Conservation (phyloP, 495 filamentous ascomycete species). For the Penicillium desertorum region DNA sequence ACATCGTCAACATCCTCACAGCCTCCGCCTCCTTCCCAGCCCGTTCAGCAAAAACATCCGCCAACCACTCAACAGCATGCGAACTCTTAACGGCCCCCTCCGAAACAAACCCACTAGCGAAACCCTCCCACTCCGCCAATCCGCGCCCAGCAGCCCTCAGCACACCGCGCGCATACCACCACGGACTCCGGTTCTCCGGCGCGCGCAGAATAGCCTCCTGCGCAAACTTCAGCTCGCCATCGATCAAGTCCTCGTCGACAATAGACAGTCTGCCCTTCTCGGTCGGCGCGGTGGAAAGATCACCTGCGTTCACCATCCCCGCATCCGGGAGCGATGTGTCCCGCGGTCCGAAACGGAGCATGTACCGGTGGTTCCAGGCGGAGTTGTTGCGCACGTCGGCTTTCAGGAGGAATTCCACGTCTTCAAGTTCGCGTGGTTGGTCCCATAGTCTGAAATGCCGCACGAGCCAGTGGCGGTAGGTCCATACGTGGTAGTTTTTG, state of each 20-base stretch:
- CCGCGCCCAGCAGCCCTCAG: slow-evolving; percentile 61
- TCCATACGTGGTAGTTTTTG: slow-evolving; percentile 99
- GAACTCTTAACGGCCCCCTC: slow-evolving; percentile 60
- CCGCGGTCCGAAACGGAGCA: slow-evolving; percentile 72
- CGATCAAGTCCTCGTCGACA: slow-evolving; percentile 61
- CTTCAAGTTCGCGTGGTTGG: slow-evolving; percentile 60
- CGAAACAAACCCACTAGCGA: slow-evolving; percentile 64
- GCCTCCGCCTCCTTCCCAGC: slow-evolving; percentile 45
- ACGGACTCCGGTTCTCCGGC: slow-evolving; percentile 90
- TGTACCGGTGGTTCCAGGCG: slow-evolving; percentile 96
- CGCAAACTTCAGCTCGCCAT: slow-evolving; percentile 72
- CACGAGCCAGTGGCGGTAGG: slow-evolving; percentile 91
- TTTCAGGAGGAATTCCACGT: slow-evolving; percentile 66
- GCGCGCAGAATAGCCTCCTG: slow-evolving; percentile 69
- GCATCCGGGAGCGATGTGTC: slow-evolving; percentile 31
- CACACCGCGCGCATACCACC: slow-evolving; percentile 85
- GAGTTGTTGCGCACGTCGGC: slow-evolving; percentile 91
- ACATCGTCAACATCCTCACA: slow-evolving; percentile 60
- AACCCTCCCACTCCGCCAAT: slow-evolving; percentile 58
- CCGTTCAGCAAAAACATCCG: slow-evolving; percentile 72
- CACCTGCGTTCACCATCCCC: slow-evolving; percentile 45
- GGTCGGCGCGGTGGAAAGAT: slow-evolving; percentile 39
- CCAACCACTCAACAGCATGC: slow-evolving; percentile 88
- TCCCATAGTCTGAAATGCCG: slow-evolving; percentile 75
- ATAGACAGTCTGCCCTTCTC: slow-evolving; percentile 42